Base-by-base conservation (phyloP, 1,284 basidiomycete genomes). In the Hymenochaete sp. region DNA sequence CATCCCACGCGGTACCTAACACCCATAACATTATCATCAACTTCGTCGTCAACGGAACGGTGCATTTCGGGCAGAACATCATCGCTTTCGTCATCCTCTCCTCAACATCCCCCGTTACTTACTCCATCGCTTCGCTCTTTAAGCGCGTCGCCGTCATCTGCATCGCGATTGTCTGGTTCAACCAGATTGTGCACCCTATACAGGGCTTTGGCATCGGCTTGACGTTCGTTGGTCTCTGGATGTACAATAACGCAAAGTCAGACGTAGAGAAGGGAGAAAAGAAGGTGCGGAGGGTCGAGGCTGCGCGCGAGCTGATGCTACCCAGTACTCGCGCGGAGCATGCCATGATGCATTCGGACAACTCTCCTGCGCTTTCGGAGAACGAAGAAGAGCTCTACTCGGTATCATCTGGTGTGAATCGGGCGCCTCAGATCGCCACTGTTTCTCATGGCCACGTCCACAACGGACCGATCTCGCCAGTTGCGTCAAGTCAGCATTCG, bases 111-210 rank as follows among this genome's bases (percentile, higher is more conserved):
- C 96, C 95, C 4, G 96, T 99, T 49, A 98, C 96, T 1, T 99
- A 99, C 68, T 93, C 89, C 38, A 98, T 99, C 61, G 96, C 95
- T 0, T 95, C 90, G 9, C 79, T 99, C 55, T 82, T 98, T 68
- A 99, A 99, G 68, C 87, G 96, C 25, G 93, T 99, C 47, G 92
- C 87, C 37, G 96, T 99, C 56, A 99, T 99, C 58, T 93, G 92
- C 65, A 83, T 98, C 54, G 95, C 96, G 24, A 92, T 99, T 60
- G 68, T 93, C 42, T 99, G 95, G 95, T 98, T 98, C 67, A 82
- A 77, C 47, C 95, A 98, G 67, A 61, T 71, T 14, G 82, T 98
- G 3, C 85, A 93, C 52, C 73, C 75, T 4, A 59, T 97, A 8
- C 96, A 98, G 65, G 91, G 75, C 1, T 57, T 82, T 47, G 96